phyloP scores from a whole-genome alignment of 345 rosid species.

The Noccaea bulbosa region DNA sequence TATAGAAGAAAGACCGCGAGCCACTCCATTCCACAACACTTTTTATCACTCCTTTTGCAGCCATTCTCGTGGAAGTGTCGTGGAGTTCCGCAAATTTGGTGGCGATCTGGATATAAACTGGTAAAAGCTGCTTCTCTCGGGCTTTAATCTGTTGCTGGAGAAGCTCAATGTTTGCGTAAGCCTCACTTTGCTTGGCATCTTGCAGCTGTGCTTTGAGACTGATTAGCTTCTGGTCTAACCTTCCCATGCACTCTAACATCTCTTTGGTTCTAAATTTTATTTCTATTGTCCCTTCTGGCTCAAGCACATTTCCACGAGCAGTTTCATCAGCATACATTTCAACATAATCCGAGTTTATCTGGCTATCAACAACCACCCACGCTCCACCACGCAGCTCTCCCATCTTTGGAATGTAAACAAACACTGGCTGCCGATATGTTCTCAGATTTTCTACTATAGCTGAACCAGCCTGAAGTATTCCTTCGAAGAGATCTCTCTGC shows the following conservation, averaged over 20 bases:
- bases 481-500: constrained; percentile 98
- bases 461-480: constrained; percentile 99
- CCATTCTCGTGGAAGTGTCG: constrained; percentile 94
- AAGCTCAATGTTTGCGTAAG: constrained; percentile 50
- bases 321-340: constrained; percentile 98
- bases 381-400: constrained; percentile 99
- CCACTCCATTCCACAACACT: constrained; percentile 83
- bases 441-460: constrained; percentile 96
- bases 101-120: constrained; percentile 86
- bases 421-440: constrained; percentile 95
- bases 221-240: constrained; percentile 81
- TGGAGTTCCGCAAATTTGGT: constrained; percentile 96
- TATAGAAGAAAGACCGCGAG: constrained; percentile 75
- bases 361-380: constrained; percentile 98
- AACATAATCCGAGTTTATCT: constrained; percentile 87
- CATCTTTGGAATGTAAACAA: constrained; percentile 97
- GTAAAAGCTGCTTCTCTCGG: constrained; percentile 89
- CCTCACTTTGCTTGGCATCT: constrained; percentile 64
- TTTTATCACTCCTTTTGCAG: constrained; percentile 89
- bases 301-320: constrained; percentile 95
- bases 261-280: constrained; percentile 93
- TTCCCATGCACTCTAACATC: constrained; percentile 95
- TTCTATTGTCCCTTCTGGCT: constrained; percentile 98
- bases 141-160: constrained; percentile 71
- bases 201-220: constrained; percentile 64